phyloP scores from a whole-genome alignment of 2,329 filamentous ascomycete genomes.

The Thielaviopsis euricoi region DNA sequence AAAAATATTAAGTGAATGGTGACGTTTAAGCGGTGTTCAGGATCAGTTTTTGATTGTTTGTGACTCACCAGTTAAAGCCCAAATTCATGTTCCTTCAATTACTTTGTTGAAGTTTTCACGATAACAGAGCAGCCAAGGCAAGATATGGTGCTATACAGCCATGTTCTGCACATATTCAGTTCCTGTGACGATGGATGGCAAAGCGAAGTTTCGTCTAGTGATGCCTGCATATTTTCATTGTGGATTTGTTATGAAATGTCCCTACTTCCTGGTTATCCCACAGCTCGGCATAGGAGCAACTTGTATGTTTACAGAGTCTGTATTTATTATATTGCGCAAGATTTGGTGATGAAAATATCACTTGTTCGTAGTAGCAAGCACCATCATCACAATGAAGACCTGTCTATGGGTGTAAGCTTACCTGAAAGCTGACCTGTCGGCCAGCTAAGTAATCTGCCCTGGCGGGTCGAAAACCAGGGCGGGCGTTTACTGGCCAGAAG shows the following conservation, averaged over 20 bases:
- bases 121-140: neutral
- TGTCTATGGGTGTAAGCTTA: too few species aligned
- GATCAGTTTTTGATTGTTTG: neutral
- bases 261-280: neutral
- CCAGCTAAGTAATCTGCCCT: neutral
- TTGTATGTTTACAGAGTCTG: too few species aligned
- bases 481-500: neutral
- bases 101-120: neutral
- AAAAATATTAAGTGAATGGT: neutral
- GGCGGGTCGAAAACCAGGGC: neutral
- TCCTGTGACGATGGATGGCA: too few species aligned
- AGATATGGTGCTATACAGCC: neutral
- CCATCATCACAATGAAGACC: too few species aligned
- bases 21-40: neutral
- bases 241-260: neutral
- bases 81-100: neutral
- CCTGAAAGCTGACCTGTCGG: neutral
- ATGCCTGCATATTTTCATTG: neutral
- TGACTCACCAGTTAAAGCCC: neutral
- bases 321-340: too few species aligned
- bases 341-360: too few species aligned
- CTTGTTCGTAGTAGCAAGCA: too few species aligned
- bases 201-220: neutral
- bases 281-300: neutral
- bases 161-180: neutral